These are phyloP conservation scores for Verticillium albo-atrum DNA, from an alignment of 2,329 filamentous ascomycete genomes.

Conservation along the genomic window DNA sequence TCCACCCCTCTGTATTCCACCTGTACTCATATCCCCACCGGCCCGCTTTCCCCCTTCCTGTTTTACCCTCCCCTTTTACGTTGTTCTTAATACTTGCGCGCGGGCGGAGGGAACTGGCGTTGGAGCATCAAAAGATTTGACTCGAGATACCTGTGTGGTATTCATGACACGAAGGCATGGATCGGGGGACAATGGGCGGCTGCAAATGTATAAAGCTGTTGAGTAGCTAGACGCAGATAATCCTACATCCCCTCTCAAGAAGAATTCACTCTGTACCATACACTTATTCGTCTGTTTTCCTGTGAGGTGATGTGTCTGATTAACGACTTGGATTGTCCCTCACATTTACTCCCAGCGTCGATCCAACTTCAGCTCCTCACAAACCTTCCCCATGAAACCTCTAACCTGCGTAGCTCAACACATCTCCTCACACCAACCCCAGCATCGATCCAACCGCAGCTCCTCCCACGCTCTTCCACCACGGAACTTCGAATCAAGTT, in stretches of 20 bases:
- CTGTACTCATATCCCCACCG: constrained; percentile 48
- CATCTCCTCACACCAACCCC: too few relatives aligned
- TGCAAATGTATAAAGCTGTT: constrained; percentile 39
- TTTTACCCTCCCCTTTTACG: constrained; percentile 31
- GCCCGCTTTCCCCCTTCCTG: constrained; percentile 18
- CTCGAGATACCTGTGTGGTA: constrained; percentile 33
- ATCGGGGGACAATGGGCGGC: constrained; percentile 33
- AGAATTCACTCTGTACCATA: background rate
- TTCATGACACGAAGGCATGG: constrained; percentile 42
- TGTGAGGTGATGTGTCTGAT: background rate
- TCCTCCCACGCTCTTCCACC: too few relatives aligned
- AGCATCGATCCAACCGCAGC: too few relatives aligned
- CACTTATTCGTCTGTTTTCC: background rate
- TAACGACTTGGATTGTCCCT: too few relatives aligned
- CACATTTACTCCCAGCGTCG: too few relatives aligned
- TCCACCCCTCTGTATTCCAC: constrained; percentile 30
- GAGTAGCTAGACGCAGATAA: constrained; percentile 43
- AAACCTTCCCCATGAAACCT: too few relatives aligned
- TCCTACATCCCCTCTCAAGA: constrained; percentile 54
- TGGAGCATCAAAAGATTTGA: constrained; percentile 46
- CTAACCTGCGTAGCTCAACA: too few relatives aligned
- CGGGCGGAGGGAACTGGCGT: constrained; percentile 43
- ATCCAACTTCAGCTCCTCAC: too few relatives aligned
- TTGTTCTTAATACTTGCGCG: constrained; percentile 37
- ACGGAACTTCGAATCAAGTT: too few relatives aligned